Evolutionary conservation across 2,329 filamentous ascomycete genomes (phyloP).

Genomic region (Rosellinia necatrix): DNA sequence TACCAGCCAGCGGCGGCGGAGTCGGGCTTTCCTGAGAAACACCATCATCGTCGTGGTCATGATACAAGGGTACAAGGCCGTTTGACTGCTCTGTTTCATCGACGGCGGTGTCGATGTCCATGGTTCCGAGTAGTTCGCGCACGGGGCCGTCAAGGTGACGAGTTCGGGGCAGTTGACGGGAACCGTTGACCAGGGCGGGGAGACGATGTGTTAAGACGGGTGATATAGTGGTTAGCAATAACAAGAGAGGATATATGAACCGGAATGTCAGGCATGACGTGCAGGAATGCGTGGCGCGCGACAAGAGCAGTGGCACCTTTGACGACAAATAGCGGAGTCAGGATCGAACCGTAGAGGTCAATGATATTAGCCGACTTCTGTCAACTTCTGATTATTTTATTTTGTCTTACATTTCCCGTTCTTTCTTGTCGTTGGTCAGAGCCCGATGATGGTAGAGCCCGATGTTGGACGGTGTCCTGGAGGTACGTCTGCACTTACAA

Average conservation of each 20-base stretch:
- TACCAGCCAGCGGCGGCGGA: slow-evolving; percentile 42
- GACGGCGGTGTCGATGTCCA: slow-evolving; percentile 22
- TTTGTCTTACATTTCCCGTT: too few species aligned
- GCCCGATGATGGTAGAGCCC: too few species aligned
- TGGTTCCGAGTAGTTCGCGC: background rate
- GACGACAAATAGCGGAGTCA: background rate
- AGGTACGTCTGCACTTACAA: too few species aligned
- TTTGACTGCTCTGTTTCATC: slow-evolving; percentile 15
- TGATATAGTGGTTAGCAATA: background rate
- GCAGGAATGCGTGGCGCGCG: background rate
- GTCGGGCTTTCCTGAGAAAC: slow-evolving; percentile 1
- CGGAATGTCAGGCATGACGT: slow-evolving; percentile 7
- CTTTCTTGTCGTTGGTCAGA: too few species aligned
- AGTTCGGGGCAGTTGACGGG: background rate
- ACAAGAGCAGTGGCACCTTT: background rate
- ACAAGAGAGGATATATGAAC: background rate
- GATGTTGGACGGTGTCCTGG: too few species aligned
- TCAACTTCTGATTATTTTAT: too few species aligned
- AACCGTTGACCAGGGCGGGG: background rate
- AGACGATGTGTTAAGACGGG: background rate
- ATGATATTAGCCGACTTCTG: too few species aligned
- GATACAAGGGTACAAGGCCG: slow-evolving; percentile 1
- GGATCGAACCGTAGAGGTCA: too few species aligned
- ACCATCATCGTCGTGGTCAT: background rate
- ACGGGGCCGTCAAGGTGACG: background rate